Base-by-base conservation (phyloP, 106 monocot genomes). In the Dendrobium nobile region DNA sequence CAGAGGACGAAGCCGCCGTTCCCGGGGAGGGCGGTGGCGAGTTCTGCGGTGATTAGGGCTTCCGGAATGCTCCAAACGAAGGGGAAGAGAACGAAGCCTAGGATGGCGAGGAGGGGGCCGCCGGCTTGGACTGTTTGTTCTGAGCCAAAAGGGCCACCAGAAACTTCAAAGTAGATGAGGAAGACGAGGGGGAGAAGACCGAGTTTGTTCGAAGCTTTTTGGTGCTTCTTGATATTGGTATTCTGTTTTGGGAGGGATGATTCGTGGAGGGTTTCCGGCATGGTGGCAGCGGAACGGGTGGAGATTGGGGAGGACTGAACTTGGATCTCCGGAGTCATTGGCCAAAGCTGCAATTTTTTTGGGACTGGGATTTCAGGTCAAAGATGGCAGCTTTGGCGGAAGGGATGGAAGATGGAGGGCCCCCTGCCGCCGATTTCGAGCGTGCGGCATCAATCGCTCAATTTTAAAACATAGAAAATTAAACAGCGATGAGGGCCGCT, bases 1-100 rank as follows among this genome's bases (percentile, higher is more conserved):
- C 95, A 95, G n/a, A 95, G 78, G n/a, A 95, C 92, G 82, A 87
- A 95, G n/a, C 94, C 94, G 43, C 92, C 94, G 83, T 95, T 95
- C 80, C 92, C 92, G 4, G 95, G 95, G 51, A 88, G 77, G 58
- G 95, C 88, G 41, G 95, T 84, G 79, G 95, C 41, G 68, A 95
- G 92, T 84, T 95, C 95, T 20, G 95, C 95, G 24, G 95, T 95
- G 59, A 95, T 54, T 17, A 95, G 90, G 45, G 92, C 85, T 77
- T 95, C 95, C 3, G 94, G 94, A 41, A 95, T 86, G 82, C 82
- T 82, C 94, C 94, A 95, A 16, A 95, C 75, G 82, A 95, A 92
- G 75, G 95, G 95, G 79, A 95, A 90, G 74, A 92, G 33, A 55
- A 89, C 79, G 80, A 95, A 95, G n/a, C 92, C 95, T 56, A 95